Evolutionary conservation across 306 rosid species (phyloP).

Genomic region (Cicer chorassanicum): DNA sequence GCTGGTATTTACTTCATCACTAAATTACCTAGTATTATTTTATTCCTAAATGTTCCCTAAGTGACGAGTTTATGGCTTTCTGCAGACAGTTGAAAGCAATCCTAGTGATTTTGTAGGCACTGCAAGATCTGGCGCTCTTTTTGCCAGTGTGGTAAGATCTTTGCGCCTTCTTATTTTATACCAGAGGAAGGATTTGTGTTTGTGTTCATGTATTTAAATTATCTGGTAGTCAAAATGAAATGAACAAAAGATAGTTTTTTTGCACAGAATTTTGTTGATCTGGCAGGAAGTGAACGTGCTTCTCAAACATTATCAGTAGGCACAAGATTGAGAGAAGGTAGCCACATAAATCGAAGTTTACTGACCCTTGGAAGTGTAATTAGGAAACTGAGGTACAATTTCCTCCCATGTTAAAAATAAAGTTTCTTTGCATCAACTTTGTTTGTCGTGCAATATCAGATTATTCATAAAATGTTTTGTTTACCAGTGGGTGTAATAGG

Average conservation of each 20-base stretch:
- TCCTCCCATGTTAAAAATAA: not conserved
- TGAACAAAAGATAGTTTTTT: constrained; percentile 21
- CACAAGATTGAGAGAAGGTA: constrained; percentile 87
- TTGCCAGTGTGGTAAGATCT: constrained; percentile 80
- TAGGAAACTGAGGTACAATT: constrained; percentile 79
- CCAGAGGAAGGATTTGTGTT: not conserved
- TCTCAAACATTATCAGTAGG: constrained; percentile 82
- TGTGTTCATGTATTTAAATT: not conserved
- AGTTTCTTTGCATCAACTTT: not conserved
- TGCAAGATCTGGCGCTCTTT: constrained; percentile 56
- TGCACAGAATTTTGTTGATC: constrained; percentile 87
- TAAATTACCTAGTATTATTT: constrained; percentile 1
- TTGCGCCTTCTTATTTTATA: not conserved
- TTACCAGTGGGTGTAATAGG: constrained; percentile 23
- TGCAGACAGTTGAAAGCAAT: constrained; percentile 85
- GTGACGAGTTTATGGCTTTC: constrained; percentile 41
- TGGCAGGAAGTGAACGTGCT: constrained; percentile 95
- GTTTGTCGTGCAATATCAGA: not conserved
- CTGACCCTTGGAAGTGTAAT: constrained; percentile 87
- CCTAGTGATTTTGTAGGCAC: constrained; percentile 53
- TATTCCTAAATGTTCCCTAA: not conserved
- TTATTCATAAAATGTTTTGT: constrained; percentile 18
- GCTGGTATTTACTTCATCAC: constrained; percentile 60
- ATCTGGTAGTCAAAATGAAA: constrained; percentile 31
- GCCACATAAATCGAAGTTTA: constrained; percentile 94